Conservation (phyloP, 805 yeast species). For the Candida boleticola region DNA sequence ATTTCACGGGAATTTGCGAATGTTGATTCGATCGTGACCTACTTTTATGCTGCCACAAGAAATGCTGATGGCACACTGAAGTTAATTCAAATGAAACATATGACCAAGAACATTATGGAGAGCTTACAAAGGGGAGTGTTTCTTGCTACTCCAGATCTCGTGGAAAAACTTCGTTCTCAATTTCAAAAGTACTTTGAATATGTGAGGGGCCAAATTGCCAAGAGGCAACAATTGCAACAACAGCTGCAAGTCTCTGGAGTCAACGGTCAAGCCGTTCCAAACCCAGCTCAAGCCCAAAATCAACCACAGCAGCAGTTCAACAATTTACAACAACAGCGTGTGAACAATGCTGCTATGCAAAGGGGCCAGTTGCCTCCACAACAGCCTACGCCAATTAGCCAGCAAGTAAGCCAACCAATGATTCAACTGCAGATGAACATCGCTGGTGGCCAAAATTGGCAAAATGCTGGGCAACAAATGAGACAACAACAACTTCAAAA, state of each 20-base stretch:
- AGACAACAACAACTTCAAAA: neutral
- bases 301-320: constrained; percentile 9
- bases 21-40: constrained; percentile 75
- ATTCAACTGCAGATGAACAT: constrained; percentile 10
- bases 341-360: neutral
- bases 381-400: constrained; percentile 9
- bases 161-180: constrained; percentile 69
- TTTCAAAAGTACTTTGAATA: constrained; percentile 72
- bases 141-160: constrained; percentile 68
- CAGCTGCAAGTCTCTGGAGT: constrained; percentile 12
- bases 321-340: constrained; percentile 9
- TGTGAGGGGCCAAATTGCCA: constrained; percentile 60
- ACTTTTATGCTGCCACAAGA: constrained; percentile 72
- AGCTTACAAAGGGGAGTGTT: constrained; percentile 62
- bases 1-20: constrained; percentile 61
- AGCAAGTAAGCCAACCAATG: neutral
- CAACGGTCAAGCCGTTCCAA: constrained; percentile 3
- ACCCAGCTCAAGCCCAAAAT: constrained; percentile 6
- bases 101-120: constrained; percentile 75
- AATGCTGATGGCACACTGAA: constrained; percentile 74
- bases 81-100: constrained; percentile 72
- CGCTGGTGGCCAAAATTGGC: constrained; percentile 14
- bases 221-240: constrained; percentile 34
- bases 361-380: constrained; percentile 9
- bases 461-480: constrained; percentile 2